Conservation (phyloP, 2,329 filamentous ascomycete species). For the Arthrocladium fulminans region DNA sequence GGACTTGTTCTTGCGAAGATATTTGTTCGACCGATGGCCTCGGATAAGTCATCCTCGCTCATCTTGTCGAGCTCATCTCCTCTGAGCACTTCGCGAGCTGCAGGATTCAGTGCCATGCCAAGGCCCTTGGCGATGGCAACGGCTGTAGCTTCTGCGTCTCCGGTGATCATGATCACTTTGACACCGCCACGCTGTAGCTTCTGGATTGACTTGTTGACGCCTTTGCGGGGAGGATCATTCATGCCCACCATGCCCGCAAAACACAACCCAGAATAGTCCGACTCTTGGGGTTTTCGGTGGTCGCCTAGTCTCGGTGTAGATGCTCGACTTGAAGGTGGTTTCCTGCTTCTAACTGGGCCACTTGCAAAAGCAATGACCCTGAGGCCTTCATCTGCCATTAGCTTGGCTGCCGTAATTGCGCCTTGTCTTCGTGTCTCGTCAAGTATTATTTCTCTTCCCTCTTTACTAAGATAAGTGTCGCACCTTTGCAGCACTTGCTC, state of each 20-base stretch:
- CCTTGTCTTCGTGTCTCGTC: constrained; percentile 67
- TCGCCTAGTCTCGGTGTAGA: constrained; percentile 31
- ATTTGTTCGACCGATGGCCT: constrained; percentile 77
- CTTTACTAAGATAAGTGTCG: constrained; percentile 78
- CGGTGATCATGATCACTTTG: constrained; percentile 98
- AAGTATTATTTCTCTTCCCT: constrained; percentile 77
- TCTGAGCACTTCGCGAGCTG: constrained; percentile 58
- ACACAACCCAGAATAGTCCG: constrained; percentile 67
- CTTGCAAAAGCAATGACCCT: constrained; percentile 90
- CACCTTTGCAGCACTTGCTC: constrained; percentile 80
- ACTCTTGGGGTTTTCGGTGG: constrained; percentile 48
- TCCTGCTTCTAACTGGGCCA: constrained; percentile 52
- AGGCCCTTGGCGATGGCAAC: constrained; percentile 88
- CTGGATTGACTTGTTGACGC: constrained; percentile 80
- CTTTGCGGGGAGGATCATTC: constrained; percentile 89
- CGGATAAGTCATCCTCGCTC: constrained; percentile 73
- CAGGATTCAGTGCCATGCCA: constrained; percentile 71
- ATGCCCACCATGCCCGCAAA: constrained; percentile 94
- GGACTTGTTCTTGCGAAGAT: constrained; percentile 95
- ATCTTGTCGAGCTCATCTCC: constrained; percentile 92
- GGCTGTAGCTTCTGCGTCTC: constrained; percentile 89
- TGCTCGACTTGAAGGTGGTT: constrained; percentile 44
- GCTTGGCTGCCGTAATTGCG: constrained; percentile 68
- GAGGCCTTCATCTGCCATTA: constrained; percentile 81
- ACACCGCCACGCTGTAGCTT: constrained; percentile 89